A percentile compares a stretch with the other conserved stretches of the same genome.
These are phyloP conservation scores for Entomortierella chlamydospora DNA, from an alignment of 192 early-diverging fungal genomes.

Conservation along the genomic window DNA sequence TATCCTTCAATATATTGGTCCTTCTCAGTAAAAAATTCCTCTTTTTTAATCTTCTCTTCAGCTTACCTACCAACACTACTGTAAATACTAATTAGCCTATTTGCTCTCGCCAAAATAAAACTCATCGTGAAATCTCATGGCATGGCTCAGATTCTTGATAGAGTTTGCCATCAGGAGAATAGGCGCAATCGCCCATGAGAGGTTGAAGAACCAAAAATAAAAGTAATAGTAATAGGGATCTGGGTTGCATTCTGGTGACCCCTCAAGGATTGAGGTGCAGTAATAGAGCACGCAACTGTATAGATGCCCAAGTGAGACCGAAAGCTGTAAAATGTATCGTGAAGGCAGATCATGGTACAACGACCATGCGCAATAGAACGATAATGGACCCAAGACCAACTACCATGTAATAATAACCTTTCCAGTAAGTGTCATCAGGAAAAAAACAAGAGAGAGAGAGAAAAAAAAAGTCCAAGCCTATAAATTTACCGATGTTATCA, in stretches of 20 bases:
- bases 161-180: conserved; percentile 47
- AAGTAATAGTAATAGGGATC: conserved; percentile 85
- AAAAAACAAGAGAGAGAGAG: too few relatives aligned
- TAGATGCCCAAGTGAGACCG: conserved; percentile 74
- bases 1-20: too few relatives aligned
- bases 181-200: conserved; percentile 83
- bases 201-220: conserved; percentile 89
- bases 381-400: conserved; percentile 62
- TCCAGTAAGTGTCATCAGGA: too few relatives aligned
- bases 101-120: background rate
- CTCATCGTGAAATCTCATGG: background rate
- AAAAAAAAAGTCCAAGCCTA: too few relatives aligned
- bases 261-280: conserved; percentile 72
- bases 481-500: conserved; percentile 82
- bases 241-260: conserved; percentile 70
- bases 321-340: conserved; percentile 66
- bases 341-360: conserved; percentile 63
- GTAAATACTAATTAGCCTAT: background rate
- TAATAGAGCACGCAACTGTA: conserved; percentile 88
- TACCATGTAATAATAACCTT: conserved; percentile 1
- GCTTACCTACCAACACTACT: too few relatives aligned
- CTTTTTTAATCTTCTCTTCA: too few relatives aligned
- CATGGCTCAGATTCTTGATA: background rate
- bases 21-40: too few relatives aligned
- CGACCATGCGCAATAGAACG: conserved; percentile 60